Evolutionary conservation across 1,139 yeast species (phyloP).

Genomic region (Ogataea hybrid): DNA sequence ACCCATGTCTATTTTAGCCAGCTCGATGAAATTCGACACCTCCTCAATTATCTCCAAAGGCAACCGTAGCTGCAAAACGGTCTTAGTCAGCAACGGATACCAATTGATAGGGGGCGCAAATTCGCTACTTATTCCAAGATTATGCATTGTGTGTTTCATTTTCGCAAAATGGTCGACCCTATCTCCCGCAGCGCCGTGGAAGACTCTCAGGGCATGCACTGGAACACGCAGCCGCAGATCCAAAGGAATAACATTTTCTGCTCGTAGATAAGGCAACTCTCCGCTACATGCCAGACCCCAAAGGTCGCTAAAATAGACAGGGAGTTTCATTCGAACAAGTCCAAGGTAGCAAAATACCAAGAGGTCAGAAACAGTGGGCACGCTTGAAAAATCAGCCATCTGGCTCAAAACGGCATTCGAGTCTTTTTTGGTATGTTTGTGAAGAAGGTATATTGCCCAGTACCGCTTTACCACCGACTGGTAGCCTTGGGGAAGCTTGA

Average conservation of each 20-base stretch:
- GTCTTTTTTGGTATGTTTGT: constrained; percentile 7
- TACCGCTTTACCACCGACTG: constrained; percentile 45
- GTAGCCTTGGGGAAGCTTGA: constrained; percentile 33
- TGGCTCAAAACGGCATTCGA: neutral
- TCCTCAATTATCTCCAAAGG: constrained; percentile 28
- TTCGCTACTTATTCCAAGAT: constrained; percentile 6
- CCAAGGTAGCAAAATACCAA: constrained; percentile 41
- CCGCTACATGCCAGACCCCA: constrained; percentile 35
- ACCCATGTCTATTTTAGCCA: constrained; percentile 7
- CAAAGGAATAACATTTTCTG: constrained; percentile 15
- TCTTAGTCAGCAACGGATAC: constrained; percentile 24
- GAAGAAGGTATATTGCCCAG: constrained; percentile 46
- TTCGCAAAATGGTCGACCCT: constrained; percentile 12
- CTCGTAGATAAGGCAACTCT: constrained; percentile 35
- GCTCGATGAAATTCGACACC: constrained; percentile 19
- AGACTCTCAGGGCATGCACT: constrained; percentile 16
- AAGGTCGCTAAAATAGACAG: constrained; percentile 40
- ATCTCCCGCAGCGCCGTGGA: constrained; percentile 18
- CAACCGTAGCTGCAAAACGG: constrained; percentile 22
- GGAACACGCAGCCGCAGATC: constrained; percentile 15
- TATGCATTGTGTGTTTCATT: constrained; percentile 5
- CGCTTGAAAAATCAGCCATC: constrained; percentile 12
- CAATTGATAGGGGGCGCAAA: constrained; percentile 20
- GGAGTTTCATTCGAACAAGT: constrained; percentile 36
- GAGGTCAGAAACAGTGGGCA: constrained; percentile 33